Base-by-base conservation (phyloP, 2,329 filamentous ascomycete species). In the Orbilia brochopaga region DNA sequence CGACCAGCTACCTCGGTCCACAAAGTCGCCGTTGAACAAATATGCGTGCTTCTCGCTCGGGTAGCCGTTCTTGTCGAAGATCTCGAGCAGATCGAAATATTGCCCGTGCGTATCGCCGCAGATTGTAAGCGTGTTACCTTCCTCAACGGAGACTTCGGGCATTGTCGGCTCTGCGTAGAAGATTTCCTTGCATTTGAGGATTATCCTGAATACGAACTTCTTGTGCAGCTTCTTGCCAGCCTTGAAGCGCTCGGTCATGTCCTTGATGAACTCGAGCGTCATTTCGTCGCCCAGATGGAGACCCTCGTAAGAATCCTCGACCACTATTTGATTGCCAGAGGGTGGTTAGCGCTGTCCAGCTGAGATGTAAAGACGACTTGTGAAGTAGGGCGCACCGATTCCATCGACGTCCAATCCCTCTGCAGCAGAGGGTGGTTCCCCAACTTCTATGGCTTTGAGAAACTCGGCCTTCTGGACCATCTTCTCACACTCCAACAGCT, bases 21-120 rank as follows among this genome's bases (percentile, higher is more conserved):
- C 94, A 78, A 99, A 99, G 81, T 99, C 94, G 75, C 94, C 94
- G 79, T 99, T 99, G 85, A 99, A 99, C 11, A 99, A 85, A 79
- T 97, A 99, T 79, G 88, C 90, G 79, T 97, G 92, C 78, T 90
- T 91, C 73, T 93, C 91, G 15, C 85, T 86, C 0, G 94, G 94
- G 74, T 84, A 86, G 46, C 94, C 94, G 76, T 96, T 97, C 65
- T 94, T 85, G 74, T 90, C 85, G 87, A 99, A 99, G 74, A 99
- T 89, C 79, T 99, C 91, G 83, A 99, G 88, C 46, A 99, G 85
- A 80, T 99, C 94, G 79, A 96, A 99, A 82, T 92, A 99, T 85
- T 99, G 94, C 51, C 93, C 94, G 79, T 99, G 94, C 3, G 94
- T 99, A 79, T 99, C 94, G 79, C 94, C 94, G 78, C 94, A 99